Evolutionary conservation across 2,329 filamentous ascomycete species (phyloP), one percentile per base, ranked within the genome.

Genomic region (Aureobasidium sp.): DNA sequence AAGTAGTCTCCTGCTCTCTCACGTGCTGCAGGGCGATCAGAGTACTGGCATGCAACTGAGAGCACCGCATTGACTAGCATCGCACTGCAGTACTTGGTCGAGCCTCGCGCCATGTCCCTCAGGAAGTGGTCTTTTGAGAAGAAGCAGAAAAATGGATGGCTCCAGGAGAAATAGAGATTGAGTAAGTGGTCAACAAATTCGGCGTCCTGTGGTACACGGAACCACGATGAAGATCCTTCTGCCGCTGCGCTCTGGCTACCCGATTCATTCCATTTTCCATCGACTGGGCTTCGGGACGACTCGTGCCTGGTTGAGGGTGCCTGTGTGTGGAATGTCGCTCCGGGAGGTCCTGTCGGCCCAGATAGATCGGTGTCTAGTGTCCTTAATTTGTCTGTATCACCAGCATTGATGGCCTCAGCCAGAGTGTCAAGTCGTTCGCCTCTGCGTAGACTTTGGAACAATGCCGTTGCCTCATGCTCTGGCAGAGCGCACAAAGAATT

Each of bases 121-220:
- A 85, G 70, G 60, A 88, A 88, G 61, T 84, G 79, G 60, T 86
- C 82, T 62, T 85, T 84, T 62, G 82, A 86, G 39, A 89, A 76
- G 2, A 85, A 80, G 3, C 84, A 80, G 67, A 87, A 88, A 11
- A 84, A 88, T 2, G 85, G 83, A 64, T 89, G 87, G 59, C 85
- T 80, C 79, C 85, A 88, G 32, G 58, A 61, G 34, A 66, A 64
- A 49, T 67, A 68, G 3, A 68, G 60, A 34, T 62, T 63, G 16
- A 70, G 57, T 10, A 70, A 56, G 45, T 69, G 66, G 27, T 67
- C 62, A 25, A 68, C 59, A 35, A 68, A 63, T 30, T 68, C 64
- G 3, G 62, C 59, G 45, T 68, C 65, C 25, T 66, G 63, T 1
- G 64, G 65, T 12, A 55, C 53, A 19, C 58, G 54, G 45, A 68